Conservation (phyloP, 352 stramenopile species). For the Globisporangium paroecandrum region DNA sequence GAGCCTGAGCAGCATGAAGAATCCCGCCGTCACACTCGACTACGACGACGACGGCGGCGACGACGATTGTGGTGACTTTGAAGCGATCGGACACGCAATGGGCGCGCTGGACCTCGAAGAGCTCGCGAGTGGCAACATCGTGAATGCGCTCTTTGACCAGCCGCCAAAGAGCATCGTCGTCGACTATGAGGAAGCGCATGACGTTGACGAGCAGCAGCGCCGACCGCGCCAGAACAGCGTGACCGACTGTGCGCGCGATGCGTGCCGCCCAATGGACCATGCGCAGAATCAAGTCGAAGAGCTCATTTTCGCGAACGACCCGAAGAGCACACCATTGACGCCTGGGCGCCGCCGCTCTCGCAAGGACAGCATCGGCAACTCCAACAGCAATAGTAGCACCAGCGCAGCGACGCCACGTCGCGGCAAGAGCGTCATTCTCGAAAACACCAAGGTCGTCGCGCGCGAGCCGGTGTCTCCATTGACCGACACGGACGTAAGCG, state of each 20-base stretch:
- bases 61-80: conserved; percentile 4
- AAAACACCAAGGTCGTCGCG: conserved; percentile 16
- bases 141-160: conserved; percentile 7
- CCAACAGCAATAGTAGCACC: neutral
- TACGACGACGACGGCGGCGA: neutral
- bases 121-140: conserved; percentile 22
- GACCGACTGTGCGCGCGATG: conserved; percentile 36
- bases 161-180: conserved; percentile 47
- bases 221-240: conserved; percentile 19
- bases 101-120: conserved; percentile 51
- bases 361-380: conserved; percentile 20
- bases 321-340: conserved; percentile 8
- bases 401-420: conserved; percentile 14
- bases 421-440: conserved; percentile 30
- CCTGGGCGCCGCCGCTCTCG: conserved; percentile 27
- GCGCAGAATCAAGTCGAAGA: conserved; percentile 13
- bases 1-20: conserved; percentile 7
- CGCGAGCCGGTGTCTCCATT: conserved; percentile 13
- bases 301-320: conserved; percentile 6
- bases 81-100: conserved; percentile 7
- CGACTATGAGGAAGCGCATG: conserved; percentile 45
- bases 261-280: conserved; percentile 40
- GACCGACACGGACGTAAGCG: conserved; percentile 19
- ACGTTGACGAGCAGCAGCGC: conserved; percentile 19
- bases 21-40: neutral